Conservation (phyloP, 129 eudicot genomes). For the Centella asiatica region DNA sequence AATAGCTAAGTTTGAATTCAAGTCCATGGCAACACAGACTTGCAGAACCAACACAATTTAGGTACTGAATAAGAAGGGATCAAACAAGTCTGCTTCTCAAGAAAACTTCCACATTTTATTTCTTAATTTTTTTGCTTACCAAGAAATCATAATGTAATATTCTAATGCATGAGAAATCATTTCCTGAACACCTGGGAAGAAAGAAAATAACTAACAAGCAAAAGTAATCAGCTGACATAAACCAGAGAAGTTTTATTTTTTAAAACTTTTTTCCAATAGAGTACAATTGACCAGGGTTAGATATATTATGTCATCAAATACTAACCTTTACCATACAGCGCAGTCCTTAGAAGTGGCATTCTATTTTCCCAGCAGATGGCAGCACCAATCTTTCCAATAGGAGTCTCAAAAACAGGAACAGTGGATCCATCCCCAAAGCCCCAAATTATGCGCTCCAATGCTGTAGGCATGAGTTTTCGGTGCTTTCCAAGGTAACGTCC, state of each 20-base stretch:
- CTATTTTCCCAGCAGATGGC: conserved; percentile 99
- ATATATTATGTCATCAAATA: neutral
- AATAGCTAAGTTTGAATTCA: too few species aligned
- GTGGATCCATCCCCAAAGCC: conserved; percentile 97
- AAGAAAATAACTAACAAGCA: neutral
- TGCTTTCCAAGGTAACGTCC: conserved; percentile 92
- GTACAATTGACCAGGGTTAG: too few species aligned
- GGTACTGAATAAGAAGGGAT: neutral
- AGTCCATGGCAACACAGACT: too few species aligned
- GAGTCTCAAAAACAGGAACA: conserved; percentile 79
- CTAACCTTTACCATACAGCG: conserved; percentile 93
- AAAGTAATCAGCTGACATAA: neutral
- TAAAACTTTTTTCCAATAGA: too few species aligned
- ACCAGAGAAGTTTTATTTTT: too few species aligned
- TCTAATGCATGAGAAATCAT: neutral
- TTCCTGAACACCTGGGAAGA: neutral
- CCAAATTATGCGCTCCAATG: conserved; percentile 87
- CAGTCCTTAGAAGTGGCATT: conserved; percentile 91
- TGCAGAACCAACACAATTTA: neutral
- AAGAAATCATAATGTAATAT: too few species aligned
- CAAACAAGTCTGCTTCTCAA: neutral
- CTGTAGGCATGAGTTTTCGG: conserved; percentile 89
- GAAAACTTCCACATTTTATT: too few species aligned
- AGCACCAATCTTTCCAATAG: conserved; percentile 91
- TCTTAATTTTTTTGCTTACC: too few species aligned